Evolutionary conservation across 192 early-diverging fungal genomes (phyloP), one percentile per base, ranked within the genome.

Genomic region (Entomortierella lignicola): DNA sequence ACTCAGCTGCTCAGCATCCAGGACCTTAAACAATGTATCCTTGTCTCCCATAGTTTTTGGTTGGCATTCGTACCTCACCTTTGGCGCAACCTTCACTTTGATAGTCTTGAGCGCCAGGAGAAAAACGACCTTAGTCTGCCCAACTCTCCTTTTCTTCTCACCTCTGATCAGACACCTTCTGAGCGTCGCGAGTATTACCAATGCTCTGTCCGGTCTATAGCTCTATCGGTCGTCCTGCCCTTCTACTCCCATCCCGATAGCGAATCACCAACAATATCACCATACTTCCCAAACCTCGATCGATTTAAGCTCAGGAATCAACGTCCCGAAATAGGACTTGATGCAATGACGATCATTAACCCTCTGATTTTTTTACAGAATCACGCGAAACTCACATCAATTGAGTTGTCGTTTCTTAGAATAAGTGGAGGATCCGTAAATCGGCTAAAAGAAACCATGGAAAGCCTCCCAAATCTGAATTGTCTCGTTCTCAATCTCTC

Each of bases 21-120:
- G 44, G 60, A 62, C 47, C 47, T 62, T 13, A 25, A 2, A 18
- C 43, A 25, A 11, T 51, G 43, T 41, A 29, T 48, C 8, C 30
- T 8, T 29, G 60, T 62, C 47, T 51, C 47, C 4, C 43, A 18
- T 4, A 32, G 4, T 1, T 51, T 62, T 51, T 62, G 60, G 60
- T 20, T 27, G 17, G 2, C 47, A 1, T 62, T 62, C 20, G 30
- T 62, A 2, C 60, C 60, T 17, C 50, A 62, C 47, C 60, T 62
- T 1, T 62, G 60, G 60, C 43, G 60, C 26, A 51, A 62, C 43
- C 15, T 62, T 17, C 60, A 62, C 30, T 32, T 62, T 23, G 18
- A 2, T n/a, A 62, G 60, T 25, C 30, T 48, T 2, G 12, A 23
- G 4, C 7, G 2, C 43, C 60, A 31, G 17, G 43, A 51, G 30